Base-by-base conservation (phyloP, 495 filamentous ascomycete species). In the Penicillium waksmanii region DNA sequence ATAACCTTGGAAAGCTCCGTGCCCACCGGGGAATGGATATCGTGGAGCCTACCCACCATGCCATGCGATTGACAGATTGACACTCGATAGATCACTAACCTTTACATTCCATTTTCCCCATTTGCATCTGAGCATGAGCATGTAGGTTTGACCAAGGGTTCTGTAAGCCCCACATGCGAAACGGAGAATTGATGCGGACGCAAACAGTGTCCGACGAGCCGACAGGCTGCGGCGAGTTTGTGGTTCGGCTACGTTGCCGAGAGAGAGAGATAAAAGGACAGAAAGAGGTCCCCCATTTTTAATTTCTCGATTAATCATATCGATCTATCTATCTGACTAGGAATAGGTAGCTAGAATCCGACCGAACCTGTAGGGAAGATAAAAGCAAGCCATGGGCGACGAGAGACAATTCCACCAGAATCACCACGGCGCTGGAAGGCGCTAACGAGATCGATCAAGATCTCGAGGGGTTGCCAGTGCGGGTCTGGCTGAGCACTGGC, bases 51-150 rank as follows among this genome's bases (percentile, higher is more conserved):
- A 27, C 46, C 55, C 48, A 51, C 53, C 35, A 44, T 25, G 42
- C 56, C 61, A 64, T 53, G 53, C 53, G 61, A 56, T 60, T 64
- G 57, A 63, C 61, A 59, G 49, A 21, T 53, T 46, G 54, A 51
- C 55, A 19, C 34, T 34, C 31, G 9, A 34, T 18, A 38, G 18
- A 18, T 51, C 50, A 33, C 50, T 18, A 34, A 11, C 38, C 21
- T n/a, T 44, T 4, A 11, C 33, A 34, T 52, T 52, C 17, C 34
- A 53, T 35, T 52, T n/a, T 34, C 35, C 50, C 19, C 35, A 17
- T 52, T 33, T 51, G 31, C 15, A 35, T 33, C 4, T 33, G 15
- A 27, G 31, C 7, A 13, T 33, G 15, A 27, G 31, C 7, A 21
- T 34, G 27, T 52, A 35, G 31, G 36, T 38, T 38, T n/a, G 12